Evolutionary conservation across 108 stramenopile species (phyloP).

Genomic region (Pseudonitzschia delicatissima): DNA sequence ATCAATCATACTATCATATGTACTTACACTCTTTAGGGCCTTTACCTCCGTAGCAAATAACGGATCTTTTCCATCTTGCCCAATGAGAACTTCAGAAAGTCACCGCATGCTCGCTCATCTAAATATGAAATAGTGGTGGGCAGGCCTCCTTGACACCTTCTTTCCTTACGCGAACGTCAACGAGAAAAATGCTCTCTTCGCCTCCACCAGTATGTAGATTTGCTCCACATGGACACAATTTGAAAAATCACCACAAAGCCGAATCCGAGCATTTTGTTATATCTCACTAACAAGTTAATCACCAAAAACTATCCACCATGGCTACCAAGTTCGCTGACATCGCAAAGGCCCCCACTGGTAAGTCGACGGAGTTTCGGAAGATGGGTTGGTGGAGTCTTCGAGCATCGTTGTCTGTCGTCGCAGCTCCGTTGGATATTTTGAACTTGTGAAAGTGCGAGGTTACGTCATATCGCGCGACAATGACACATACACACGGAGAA

Average conservation of each 20-base stretch:
- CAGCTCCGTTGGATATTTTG: no score
- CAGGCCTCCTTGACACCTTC: slow-evolving; percentile 11
- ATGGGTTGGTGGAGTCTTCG: no score
- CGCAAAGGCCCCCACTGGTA: slow-evolving; percentile 73
- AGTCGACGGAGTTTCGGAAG: slow-evolving; percentile 14
- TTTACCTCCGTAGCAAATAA: no score
- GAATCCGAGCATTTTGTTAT: background rate
- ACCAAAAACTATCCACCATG: slow-evolving; percentile 47
- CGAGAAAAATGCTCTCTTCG: slow-evolving; percentile 4
- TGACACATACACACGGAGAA: background rate
- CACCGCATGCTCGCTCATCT: background rate
- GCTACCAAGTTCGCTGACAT: slow-evolving; percentile 85
- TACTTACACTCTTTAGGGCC: no score
- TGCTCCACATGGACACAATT: background rate
- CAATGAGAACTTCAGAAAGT: background rate
- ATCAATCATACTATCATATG: no score
- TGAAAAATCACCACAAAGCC: slow-evolving; percentile 5
- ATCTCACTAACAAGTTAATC: background rate
- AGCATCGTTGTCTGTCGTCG: no score
- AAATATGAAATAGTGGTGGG: background rate
- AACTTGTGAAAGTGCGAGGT: background rate
- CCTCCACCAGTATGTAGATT: background rate
- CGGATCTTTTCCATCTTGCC: background rate
- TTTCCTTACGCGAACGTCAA: background rate
- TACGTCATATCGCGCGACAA: slow-evolving; percentile 6